Evolutionary conservation across 2,329 filamentous ascomycete genomes (phyloP).

Genomic region (Fusarium neocosmosporiellum): DNA sequence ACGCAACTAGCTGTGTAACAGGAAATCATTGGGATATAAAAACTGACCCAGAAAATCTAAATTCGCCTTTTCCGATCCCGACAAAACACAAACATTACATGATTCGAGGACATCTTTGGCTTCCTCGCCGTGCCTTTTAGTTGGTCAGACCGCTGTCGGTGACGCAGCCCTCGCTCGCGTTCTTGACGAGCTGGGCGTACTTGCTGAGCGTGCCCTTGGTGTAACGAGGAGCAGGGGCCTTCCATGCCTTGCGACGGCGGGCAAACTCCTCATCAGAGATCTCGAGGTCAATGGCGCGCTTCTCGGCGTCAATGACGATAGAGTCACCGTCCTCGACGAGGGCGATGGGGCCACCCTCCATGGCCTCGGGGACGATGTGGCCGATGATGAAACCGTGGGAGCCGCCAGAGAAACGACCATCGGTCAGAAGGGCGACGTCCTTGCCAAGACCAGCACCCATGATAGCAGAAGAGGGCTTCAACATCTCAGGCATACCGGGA

Average conservation of each 20-base stretch:
- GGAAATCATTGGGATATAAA: conserved; percentile 29
- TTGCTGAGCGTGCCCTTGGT: conserved; percentile 76
- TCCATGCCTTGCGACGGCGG: conserved; percentile 69
- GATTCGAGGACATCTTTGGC: conserved; percentile 15
- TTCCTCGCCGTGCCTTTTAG: conserved; percentile 20
- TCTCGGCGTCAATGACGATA: conserved; percentile 85
- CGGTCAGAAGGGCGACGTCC: conserved; percentile 79
- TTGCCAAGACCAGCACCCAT: conserved; percentile 89
- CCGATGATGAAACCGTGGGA: conserved; percentile 89
- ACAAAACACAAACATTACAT: conserved; percentile 40
- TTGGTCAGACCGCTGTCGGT: conserved; percentile 57
- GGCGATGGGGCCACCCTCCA: conserved; percentile 86
- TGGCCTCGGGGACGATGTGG: conserved; percentile 88
- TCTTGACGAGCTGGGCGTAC: conserved; percentile 71
- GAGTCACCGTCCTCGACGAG: conserved; percentile 84
- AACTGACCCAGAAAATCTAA: conserved; percentile 34
- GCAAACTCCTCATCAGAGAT: conserved; percentile 74
- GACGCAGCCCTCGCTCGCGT: conserved; percentile 70
- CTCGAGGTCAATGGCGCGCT: conserved; percentile 74
- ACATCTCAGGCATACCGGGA: conserved; percentile 94
- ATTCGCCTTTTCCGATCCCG: conserved; percentile 45
- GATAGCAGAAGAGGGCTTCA: conserved; percentile 91
- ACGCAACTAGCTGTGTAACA: not conserved
- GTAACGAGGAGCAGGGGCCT: conserved; percentile 67
- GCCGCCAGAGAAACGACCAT: conserved; percentile 82